phyloP scores from a whole-genome alignment of 2,329 filamentous ascomycete species.

The Ophiostoma tasmaniense region DNA sequence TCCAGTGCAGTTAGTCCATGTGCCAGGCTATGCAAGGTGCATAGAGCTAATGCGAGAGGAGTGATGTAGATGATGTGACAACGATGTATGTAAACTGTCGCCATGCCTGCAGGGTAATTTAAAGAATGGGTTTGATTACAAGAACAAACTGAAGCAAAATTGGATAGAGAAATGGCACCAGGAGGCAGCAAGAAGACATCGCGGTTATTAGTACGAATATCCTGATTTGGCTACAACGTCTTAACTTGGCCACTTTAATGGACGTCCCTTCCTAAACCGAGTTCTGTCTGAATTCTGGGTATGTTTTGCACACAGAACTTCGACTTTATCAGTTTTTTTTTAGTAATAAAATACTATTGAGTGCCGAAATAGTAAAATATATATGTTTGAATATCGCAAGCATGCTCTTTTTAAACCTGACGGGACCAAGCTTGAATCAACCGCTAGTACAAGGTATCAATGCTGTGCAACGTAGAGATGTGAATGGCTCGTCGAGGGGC shows the following conservation, averaged over 20 bases:
- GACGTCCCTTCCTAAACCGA: neutral
- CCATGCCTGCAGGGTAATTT: neutral
- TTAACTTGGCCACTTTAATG: neutral
- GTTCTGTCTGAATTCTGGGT: neutral
- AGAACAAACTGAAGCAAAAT: neutral
- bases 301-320: neutral
- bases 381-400: neutral
- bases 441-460: neutral
- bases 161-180: neutral
- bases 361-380: neutral
- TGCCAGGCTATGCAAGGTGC: neutral
- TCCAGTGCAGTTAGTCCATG: neutral
- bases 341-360: neutral
- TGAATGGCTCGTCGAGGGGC: neutral
- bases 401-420: neutral
- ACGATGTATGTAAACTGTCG: neutral
- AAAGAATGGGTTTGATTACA: neutral
- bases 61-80: neutral
- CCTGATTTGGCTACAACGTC: neutral
- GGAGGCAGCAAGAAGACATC: neutral
- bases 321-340: neutral
- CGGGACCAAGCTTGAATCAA: neutral
- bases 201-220: neutral
- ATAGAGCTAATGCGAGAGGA: slow-evolving; percentile 2
- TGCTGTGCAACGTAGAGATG: neutral